Conservation (phyloP, 2,329 filamentous ascomycete genomes). For the Cladophialophora carrionii region DNA sequence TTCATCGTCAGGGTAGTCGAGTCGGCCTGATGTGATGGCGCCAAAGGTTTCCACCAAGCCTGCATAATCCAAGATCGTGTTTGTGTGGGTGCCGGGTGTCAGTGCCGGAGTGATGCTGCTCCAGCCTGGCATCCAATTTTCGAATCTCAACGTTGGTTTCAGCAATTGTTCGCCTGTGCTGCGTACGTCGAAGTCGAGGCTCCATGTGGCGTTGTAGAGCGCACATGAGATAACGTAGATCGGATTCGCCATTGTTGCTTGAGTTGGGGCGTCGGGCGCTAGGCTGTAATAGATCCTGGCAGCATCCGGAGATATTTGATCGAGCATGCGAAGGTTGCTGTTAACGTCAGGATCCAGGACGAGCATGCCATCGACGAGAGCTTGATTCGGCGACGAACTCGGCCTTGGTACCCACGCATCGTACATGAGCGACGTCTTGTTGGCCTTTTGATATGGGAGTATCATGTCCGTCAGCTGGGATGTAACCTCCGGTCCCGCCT, state of each 20-base stretch:
- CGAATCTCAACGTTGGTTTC: constrained; percentile 3
- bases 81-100: neutral
- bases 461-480: constrained; percentile 2
- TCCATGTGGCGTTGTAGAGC: constrained; percentile 5
- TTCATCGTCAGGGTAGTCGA: constrained; percentile 6
- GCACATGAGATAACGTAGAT: constrained; percentile 11
- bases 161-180: constrained; percentile 10
- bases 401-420: constrained; percentile 10
- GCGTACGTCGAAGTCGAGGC: constrained; percentile 15
- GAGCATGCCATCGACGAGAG: constrained; percentile 10
- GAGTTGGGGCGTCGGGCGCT: neutral
- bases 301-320: constrained; percentile 13
- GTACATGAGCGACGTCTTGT: constrained; percentile 7
- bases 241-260: constrained; percentile 5
- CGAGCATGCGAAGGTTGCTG: constrained; percentile 17
- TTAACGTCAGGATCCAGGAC: constrained; percentile 7
- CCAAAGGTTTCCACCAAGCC: constrained; percentile 15
- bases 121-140: constrained; percentile 17
- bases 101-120: constrained; percentile 15
- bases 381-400: neutral
- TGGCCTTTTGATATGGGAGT: constrained; percentile 2
- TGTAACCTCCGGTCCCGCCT: constrained; percentile 7
- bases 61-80: constrained; percentile 8
- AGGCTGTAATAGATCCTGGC: constrained; percentile 15
- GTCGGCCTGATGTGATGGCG: constrained; percentile 9